These are phyloP conservation scores for Daedaleopsis nitida DNA, from an alignment of 768 basidiomycete genomes.

Conservation along the genomic window DNA sequence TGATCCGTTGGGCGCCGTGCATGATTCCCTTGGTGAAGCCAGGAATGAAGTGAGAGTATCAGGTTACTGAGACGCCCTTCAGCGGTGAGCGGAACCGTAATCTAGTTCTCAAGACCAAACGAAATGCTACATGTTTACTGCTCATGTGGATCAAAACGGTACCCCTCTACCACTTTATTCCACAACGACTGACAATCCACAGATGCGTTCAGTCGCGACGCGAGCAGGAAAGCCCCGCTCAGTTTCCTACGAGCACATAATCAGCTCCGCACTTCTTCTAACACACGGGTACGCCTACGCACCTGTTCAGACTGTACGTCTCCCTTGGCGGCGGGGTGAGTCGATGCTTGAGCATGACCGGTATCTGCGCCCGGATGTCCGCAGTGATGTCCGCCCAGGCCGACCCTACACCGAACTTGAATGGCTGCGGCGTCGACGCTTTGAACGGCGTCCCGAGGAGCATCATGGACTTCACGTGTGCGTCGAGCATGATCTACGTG, in stretches of 20 bases:
- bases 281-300: slow-evolving; percentile 21
- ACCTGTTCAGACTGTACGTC: slow-evolving; percentile 94
- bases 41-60: neutral
- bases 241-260: slow-evolving; percentile 55
- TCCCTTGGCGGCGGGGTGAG: slow-evolving; percentile 92
- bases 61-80: too few species aligned
- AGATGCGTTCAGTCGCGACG: slow-evolving; percentile 69
- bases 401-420: slow-evolving; percentile 73
- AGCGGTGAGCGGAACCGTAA: too few species aligned
- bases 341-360: slow-evolving; percentile 85
- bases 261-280: neutral
- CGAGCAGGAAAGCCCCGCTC: slow-evolving; percentile 80
- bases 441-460: slow-evolving; percentile 89
- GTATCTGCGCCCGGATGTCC: slow-evolving; percentile 78
- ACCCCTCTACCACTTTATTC: slow-evolving; percentile 60
- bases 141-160: slow-evolving; percentile 38
- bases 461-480: slow-evolving; percentile 82
- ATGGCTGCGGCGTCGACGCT: slow-evolving; percentile 61
- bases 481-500: slow-evolving; percentile 76
- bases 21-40: too few species aligned
- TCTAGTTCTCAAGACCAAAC: too few species aligned
- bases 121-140: too few species aligned
- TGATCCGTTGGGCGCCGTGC: neutral
- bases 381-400: slow-evolving; percentile 72
- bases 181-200: slow-evolving; percentile 77